Evolutionary conservation across 768 basidiomycete species (phyloP), one percentile per base, ranked within the genome.

Genomic region (Pisolithus orientalis): DNA sequence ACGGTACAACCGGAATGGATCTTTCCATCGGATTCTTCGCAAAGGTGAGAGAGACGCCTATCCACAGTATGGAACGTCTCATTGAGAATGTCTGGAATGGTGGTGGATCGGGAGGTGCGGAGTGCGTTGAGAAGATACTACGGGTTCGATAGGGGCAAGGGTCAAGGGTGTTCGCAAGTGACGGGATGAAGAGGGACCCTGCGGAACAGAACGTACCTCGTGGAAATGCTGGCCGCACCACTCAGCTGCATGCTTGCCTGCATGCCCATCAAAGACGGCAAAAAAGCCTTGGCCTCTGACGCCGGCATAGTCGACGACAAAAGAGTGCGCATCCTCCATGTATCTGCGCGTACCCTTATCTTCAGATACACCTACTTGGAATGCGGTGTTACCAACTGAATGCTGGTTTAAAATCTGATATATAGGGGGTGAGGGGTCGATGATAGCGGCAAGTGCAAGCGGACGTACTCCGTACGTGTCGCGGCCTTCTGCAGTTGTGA

Each of bases 141-240:
- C 43, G 52, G 39, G 16, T 29, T 45, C 8, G 37, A 25, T 50
- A 51, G 25, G 25, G 58, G 17, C 44, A 53, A 45, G 53, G 54
- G 25, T 29, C 61, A 34, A 50, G 44, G 51, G 21, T 44, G 50
- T 28, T 24, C 32, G 40, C 21, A 51, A 37, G 44, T 44, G 31
- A 39, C 17, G 21, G 14, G 27, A 49, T 40, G 5, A 17, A 40
- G 21, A n/a, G 38, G 38, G 56, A 32, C 27, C 37, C 47, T 24
- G 27, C 25, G 48, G 10, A 24, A 32, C 37, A 28, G 32, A 8
- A 49, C 63, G 53, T 65, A 86, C 94, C 76, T 94, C 84, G 64
- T 98, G 94, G 71, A 99, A 99, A 67, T 98, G 85, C 60, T 80
- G 76, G 40, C 96, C 96, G 69, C 96, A 98, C 94, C 95, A 98